Base-by-base conservation (phyloP, 2,329 filamentous ascomycete species). In the Aspergillus pseudoviridinutans region DNA sequence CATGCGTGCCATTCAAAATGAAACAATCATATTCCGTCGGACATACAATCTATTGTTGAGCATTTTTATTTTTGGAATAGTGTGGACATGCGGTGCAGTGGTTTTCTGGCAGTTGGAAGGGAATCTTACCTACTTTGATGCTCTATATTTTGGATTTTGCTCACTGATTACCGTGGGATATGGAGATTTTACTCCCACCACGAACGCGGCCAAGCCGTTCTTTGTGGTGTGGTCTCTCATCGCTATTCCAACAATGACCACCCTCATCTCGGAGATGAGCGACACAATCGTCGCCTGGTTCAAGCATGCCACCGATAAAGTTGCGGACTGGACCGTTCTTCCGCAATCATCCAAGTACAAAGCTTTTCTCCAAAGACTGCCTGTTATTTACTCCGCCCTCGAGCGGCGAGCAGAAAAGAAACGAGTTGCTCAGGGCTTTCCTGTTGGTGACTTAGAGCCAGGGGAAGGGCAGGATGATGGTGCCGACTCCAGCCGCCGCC, bases 161-260 rank as follows among this genome's bases (percentile, higher is more conserved):
- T 88, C 87, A 2, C 82, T 96, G 25, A 80, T 92, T 1, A 96
- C 92, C 0, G 90, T 96, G 41, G 92, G 92, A 1, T 96, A 96
- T 65, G 92, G 92, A 3, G 91, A 96, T 63, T 73, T 88, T 4
- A 85, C 87, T 1, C 91, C 91, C 0, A 79, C 86, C n/a, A 90
- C 87, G 1, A 92, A 92, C 61, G 82, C 87, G 0, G 91, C 90
- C 1, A 87, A 90, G 55, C 85, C 90, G 0, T 96, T 96, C 71
- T 97, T 96, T 66, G 90, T 97, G n/a, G 87, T 96, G 56, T 97
- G 92, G 92, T 90, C 87, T 14, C 73, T 97, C 1, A 82, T 96
- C 27, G 91, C 92, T 0, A 81, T 96, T 3, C 92, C 92, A 0
- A 92, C 90, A 2, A 92, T 92, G 83, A 96, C 92, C 0, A 87